These are phyloP conservation scores for Solanum arcanum DNA, from an alignment of 257 asterid species.

Conservation along the genomic window DNA sequence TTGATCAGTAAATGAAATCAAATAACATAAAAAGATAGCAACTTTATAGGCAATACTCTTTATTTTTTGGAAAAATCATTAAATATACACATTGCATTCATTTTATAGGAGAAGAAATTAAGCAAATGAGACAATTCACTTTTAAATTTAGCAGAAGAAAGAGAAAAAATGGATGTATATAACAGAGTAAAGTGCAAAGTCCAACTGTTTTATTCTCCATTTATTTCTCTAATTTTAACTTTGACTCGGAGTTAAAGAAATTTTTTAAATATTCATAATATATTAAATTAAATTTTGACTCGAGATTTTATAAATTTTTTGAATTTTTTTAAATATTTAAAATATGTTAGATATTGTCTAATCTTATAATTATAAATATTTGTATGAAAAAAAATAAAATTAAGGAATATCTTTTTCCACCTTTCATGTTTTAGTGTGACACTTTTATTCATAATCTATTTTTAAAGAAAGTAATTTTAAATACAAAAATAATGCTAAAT, in stretches of 20 bases:
- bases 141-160: not conserved
- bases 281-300: too few species aligned
- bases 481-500: not conserved
- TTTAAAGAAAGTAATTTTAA: not conserved
- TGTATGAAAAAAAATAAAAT: not conserved
- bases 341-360: too few species aligned
- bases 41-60: not conserved
- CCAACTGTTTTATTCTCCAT: not conserved
- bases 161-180: constrained; percentile 28
- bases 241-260: not conserved
- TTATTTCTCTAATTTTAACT: not conserved
- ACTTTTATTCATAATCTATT: not conserved
- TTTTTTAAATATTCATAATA: too few species aligned
- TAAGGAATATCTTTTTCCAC: not conserved
- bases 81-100: not conserved
- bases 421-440: not conserved
- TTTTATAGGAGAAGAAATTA: not conserved
- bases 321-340: too few species aligned
- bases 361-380: too few species aligned
- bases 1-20: not conserved
- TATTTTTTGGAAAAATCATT: not conserved
- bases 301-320: too few species aligned
- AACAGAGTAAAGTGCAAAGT: constrained; percentile 51
- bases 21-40: not conserved
- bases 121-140: not conserved